Percentiles rank a stretch among this genome's conserved stretches.
Evolutionary conservation across 2,329 filamentous ascomycete genomes (phyloP).

Genomic region (Fusarium papillatum): DNA sequence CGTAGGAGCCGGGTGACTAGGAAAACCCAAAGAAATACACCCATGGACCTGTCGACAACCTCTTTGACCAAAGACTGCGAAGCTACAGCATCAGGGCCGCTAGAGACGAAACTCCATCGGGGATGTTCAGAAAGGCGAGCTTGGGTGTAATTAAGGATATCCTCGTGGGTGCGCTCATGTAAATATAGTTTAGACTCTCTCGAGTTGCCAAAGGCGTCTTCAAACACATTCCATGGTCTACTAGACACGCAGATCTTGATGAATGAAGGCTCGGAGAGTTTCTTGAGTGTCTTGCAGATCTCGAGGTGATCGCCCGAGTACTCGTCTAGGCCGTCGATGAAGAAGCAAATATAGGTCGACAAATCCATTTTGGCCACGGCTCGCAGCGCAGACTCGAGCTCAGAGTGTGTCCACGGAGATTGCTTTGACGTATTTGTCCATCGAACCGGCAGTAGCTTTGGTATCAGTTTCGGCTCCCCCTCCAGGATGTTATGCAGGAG

Average conservation of each 20-base stretch:
- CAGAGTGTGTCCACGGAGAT: neutral
- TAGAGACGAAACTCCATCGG: neutral
- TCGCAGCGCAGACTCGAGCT: constrained; percentile 3
- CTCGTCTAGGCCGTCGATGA: constrained; percentile 38
- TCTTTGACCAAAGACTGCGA: neutral
- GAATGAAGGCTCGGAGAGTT: constrained; percentile 1
- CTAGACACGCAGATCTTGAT: constrained; percentile 35
- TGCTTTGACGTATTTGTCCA: neutral
- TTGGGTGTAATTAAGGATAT: constrained; percentile 23
- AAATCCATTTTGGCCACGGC: neutral
- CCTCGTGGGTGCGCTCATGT: constrained; percentile 23
- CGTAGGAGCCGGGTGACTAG: constrained; percentile 18
- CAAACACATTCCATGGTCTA: constrained; percentile 22
- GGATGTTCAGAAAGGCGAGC: neutral
- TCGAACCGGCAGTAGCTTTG: neutral
- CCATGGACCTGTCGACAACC: constrained; percentile 19
- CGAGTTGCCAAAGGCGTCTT: neutral
- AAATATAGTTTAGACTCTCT: constrained; percentile 18
- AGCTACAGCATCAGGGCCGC: neutral
- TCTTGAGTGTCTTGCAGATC: constrained; percentile 6
- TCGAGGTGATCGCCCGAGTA: constrained; percentile 22
- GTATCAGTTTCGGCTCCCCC: constrained; percentile 5
- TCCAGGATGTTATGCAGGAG: constrained; percentile 24
- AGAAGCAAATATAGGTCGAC: constrained; percentile 21
- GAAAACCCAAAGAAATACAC: constrained; percentile 41